Conservation (phyloP, 352 stramenopile species). For the Phytophthora meadii region DNA sequence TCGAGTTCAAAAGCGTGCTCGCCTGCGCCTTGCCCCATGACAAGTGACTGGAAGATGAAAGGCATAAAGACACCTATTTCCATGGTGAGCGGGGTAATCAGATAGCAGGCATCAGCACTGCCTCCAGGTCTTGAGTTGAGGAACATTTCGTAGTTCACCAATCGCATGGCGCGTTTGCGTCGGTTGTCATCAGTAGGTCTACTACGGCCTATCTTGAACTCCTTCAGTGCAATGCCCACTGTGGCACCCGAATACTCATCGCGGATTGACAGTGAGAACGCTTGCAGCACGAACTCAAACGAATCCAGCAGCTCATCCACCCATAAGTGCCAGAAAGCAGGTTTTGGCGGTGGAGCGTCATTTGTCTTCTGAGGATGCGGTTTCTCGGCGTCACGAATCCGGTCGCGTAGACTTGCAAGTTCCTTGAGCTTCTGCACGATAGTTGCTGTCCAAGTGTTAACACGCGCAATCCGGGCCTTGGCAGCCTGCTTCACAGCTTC, state of each 20-base stretch:
- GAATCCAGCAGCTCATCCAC: slow-evolving; percentile 79
- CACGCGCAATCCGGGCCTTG: slow-evolving; percentile 50
- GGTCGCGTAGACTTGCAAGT: slow-evolving; percentile 44
- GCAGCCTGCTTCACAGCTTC: slow-evolving; percentile 66
- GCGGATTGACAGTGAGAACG: slow-evolving; percentile 61
- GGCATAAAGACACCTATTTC: slow-evolving; percentile 70
- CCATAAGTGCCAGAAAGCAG: slow-evolving; percentile 64
- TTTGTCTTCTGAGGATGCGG: slow-evolving; percentile 13
- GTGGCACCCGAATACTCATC: slow-evolving; percentile 64
- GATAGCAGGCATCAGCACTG: slow-evolving; percentile 45
- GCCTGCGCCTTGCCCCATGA: slow-evolving; percentile 50
- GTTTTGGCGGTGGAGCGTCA: slow-evolving; percentile 22
- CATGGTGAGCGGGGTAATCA: slow-evolving; percentile 65
- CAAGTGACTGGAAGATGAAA: slow-evolving; percentile 66
- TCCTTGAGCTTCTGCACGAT: slow-evolving; percentile 74
- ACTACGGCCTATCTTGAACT: slow-evolving; percentile 63
- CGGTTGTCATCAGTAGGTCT: slow-evolving; percentile 29
- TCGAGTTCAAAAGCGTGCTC: slow-evolving; percentile 60
- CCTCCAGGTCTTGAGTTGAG: slow-evolving; percentile 54
- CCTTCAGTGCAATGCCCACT: slow-evolving; percentile 65
- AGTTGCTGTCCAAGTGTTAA: slow-evolving; percentile 63
- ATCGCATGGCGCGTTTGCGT: slow-evolving; percentile 54
- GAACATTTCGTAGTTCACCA: slow-evolving; percentile 76
- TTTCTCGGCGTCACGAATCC: slow-evolving; percentile 43
- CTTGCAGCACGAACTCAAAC: slow-evolving; percentile 60